Evolutionary conservation across 1,284 basidiomycete species (phyloP).

Genomic region (Amylostereum chailletii): DNA sequence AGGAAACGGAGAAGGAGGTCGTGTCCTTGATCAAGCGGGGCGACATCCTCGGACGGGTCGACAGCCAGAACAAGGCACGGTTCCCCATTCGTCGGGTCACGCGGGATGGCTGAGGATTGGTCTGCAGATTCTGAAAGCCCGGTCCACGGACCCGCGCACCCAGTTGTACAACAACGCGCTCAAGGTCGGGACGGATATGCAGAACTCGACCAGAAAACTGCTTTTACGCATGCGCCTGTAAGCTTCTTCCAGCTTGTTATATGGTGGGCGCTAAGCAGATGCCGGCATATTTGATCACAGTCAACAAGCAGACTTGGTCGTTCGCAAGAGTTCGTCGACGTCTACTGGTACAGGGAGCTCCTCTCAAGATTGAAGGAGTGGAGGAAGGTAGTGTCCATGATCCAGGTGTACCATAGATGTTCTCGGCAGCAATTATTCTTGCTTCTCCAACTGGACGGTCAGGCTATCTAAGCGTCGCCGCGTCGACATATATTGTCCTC

Average conservation of each 20-base stretch:
- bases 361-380: no score
- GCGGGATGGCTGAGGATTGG: neutral
- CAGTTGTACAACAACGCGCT: conserved; percentile 69
- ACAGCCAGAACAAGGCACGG: conserved; percentile 69
- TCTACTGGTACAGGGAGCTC: no score
- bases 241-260: conserved; percentile 18
- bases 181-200: conserved; percentile 61
- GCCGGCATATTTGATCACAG: conserved; percentile 24
- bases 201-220: conserved; percentile 64
- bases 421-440: no score
- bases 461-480: no score
- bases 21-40: conserved; percentile 68
- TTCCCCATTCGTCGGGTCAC: neutral
- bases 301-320: conserved; percentile 59
- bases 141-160: conserved; percentile 63
- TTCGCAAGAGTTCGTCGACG: conserved; percentile 18
- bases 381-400: no score
- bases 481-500: no score
- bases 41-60: conserved; percentile 70
- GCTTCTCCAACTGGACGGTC: no score
- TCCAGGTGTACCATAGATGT: no score
- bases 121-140: conserved; percentile 55
- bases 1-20: conserved; percentile 61
- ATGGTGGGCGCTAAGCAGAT: conserved; percentile 10
- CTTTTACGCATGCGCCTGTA: conserved; percentile 71